A percentile compares a stretch with the other conserved stretches of the same genome.
These are phyloP conservation scores for Podospora bellae-mahoneyi DNA, from an alignment of 495 filamentous ascomycete genomes.

Conservation along the genomic window DNA sequence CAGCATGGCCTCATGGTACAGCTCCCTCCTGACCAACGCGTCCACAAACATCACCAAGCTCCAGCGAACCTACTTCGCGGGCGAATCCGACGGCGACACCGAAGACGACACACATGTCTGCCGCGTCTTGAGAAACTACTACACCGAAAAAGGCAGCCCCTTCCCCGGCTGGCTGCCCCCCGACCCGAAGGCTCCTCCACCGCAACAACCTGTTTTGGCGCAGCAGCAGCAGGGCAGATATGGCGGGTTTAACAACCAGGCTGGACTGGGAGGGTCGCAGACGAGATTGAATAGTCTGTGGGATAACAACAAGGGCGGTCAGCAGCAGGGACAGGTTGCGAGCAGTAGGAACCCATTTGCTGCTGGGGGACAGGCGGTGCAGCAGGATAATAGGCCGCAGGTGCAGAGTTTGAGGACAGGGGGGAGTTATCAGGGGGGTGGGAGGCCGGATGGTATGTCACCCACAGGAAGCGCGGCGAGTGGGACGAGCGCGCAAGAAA, in stretches of 20 bases:
- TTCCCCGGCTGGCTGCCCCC: constrained; percentile 88
- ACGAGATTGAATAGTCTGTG: constrained; percentile 71
- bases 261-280: constrained; percentile 21
- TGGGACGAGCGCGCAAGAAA: constrained; percentile 43
- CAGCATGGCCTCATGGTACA: constrained; percentile 75
- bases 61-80: constrained; percentile 69
- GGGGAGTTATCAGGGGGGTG: constrained; percentile 58
- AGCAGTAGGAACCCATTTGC: constrained; percentile 23
- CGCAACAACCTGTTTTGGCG: constrained; percentile 48
- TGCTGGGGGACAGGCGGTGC: constrained; percentile 13
- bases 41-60: constrained; percentile 77
- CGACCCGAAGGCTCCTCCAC: constrained; percentile 68
- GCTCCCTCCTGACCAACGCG: constrained; percentile 70
- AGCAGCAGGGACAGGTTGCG: constrained; percentile 45
- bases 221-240: constrained; percentile 44
- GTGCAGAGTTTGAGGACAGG: constrained; percentile 69
- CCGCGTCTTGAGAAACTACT: constrained; percentile 92
- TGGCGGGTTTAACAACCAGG: constrained; percentile 45
- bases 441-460: constrained; percentile 34
- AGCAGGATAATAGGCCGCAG: constrained; percentile 33
- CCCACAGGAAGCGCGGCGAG: constrained; percentile 31
- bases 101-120: constrained; percentile 94
- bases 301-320: constrained; percentile 61
- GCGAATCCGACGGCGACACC: constrained; percentile 84
- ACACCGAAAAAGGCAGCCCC: constrained; percentile 78